Base-by-base conservation (phyloP, 2,329 filamentous ascomycete species). In the Pseudocercospora crystallina region DNA sequence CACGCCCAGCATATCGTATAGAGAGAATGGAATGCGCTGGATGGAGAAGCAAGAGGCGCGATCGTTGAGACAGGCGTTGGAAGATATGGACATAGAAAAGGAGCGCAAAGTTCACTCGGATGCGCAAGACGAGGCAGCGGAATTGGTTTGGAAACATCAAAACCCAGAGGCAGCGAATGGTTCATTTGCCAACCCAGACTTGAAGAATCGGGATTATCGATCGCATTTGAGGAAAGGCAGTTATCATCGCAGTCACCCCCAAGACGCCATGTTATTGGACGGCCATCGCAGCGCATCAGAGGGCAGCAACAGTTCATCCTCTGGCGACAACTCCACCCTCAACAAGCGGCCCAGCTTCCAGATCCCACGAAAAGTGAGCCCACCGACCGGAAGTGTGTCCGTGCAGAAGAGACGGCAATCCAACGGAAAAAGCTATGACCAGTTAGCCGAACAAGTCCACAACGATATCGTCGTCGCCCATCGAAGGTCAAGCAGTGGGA, bases 21-120 rank as follows among this genome's bases (percentile, higher is more conserved):
- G 88, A 49, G 87, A 90, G 68, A 80, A 83, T 49, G 86, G 85
- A 13, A 81, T 84, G 64, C 76, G 87, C 61, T 89, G 86, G 85
- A 87, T 89, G 81, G 87, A 91, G 68, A 88, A 87, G 67, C 86
- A 90, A 64, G 87, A 91, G 69, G 85, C 82, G 3, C 78, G 79
- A 32, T 86, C 86, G 14, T 70, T 91, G 52, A 80, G 85, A 13
- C 79, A 83, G 54, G 87, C 87, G 9, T 82, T 91, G 77, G 82
- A 89, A 59, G 84, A 88, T 61, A 81, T 90, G 79, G 81, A 87
- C 51, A 57, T 87, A 26, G 77, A 83, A 2, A 83, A 85, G 14
- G 83, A 86, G 51, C 68, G 76, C 51, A 80, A 80, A 38, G 68
- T 91, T 42, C 86, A 88, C 66, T 74, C 81, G 10, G 85, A 85